Evolutionary conservation across 192 early-diverging fungal species (phyloP), one percentile per base, ranked within the genome.

Genomic region (Linnemannia hyalina): DNA sequence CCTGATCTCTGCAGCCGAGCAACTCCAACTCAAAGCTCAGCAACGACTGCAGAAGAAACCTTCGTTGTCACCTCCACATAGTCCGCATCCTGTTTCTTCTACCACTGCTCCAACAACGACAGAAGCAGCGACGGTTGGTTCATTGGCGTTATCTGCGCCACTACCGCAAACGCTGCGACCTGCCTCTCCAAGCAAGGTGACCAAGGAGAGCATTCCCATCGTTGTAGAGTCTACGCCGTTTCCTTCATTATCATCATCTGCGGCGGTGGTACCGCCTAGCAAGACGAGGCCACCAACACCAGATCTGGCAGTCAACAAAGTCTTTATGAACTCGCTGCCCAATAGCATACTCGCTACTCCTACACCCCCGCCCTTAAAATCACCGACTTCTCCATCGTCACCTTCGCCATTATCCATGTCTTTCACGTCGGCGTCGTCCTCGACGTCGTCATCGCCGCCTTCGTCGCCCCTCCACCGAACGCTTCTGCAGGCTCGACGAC

Each of bases 1-100:
- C 65, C 23, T 76, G 36, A 23, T 76, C 22, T 57, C 75, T 63
- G 75, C 75, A 68, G 75, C 75, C 8, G 75, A 65, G 26, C 52
- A 76, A n/a, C 36, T 76, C 6, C 73, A 74, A 74, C 18, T 74
- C n/a, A 29, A 54, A 26, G 49, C 73, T 13, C 73, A 74, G 35
- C 73, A 74, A 36, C 52, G 73, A n/a, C 36, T 75, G 9, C 20
- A 52, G 26, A 75, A 38, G 20, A 41, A 60, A 29, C n/a, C 38
- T 38, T 36, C 75, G 16, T 26, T 26, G 55, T 44, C 74, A 75
- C 60, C 41, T 44, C 42, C 38, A 13, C 26, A 23, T 29, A 16
- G 26, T 5, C 26, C 26, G 13, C 8, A 29, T 65, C 29, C 9
- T 32, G 11, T 11, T 32, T 32, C 60, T 15, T 13, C 60, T 32